Conservation (phyloP, 495 filamentous ascomycete species). For the Penicillium soppii region DNA sequence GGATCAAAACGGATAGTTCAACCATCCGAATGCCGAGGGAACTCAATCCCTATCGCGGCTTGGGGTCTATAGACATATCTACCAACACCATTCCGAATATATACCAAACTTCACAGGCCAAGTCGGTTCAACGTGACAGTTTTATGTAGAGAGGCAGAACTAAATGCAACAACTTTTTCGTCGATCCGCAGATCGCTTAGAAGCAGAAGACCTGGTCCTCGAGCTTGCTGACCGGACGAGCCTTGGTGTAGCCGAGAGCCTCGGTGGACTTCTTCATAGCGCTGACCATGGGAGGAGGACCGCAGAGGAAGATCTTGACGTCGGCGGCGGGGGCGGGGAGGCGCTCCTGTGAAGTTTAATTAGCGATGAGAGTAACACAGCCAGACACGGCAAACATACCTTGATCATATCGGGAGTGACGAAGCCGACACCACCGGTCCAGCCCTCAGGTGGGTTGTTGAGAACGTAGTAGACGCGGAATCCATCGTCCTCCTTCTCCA, state of each 20-base stretch:
- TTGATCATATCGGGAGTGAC: conserved; percentile 95
- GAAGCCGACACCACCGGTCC: conserved; percentile 89
- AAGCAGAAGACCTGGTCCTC: conserved; percentile 98
- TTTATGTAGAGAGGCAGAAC: background rate
- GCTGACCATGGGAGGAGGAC: conserved; percentile 93
- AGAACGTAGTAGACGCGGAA: conserved; percentile 92
- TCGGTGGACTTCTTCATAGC: conserved; percentile 97
- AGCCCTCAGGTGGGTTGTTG: conserved; percentile 90
- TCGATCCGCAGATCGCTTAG: conserved; percentile 44
- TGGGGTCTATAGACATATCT: conserved; percentile 17
- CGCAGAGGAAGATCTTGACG: conserved; percentile 95
- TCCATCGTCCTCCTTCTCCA: conserved; percentile 70
- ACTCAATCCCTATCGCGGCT: conserved; percentile 1
- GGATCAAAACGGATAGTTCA: background rate
- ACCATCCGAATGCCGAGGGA: background rate
- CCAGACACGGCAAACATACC: conserved; percentile 46
- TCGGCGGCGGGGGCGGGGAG: conserved; percentile 81
- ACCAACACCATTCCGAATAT: conserved; percentile 5
- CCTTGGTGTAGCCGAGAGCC: conserved; percentile 84
- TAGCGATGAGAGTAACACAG: conserved; percentile 12
- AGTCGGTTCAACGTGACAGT: background rate
- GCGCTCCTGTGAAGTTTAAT: conserved; percentile 53
- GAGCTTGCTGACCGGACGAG: conserved; percentile 91
- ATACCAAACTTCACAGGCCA: background rate
- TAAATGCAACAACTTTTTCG: background rate